Base-by-base conservation (phyloP, 2,329 filamentous ascomycete genomes). In the Neobulgaria alba region DNA sequence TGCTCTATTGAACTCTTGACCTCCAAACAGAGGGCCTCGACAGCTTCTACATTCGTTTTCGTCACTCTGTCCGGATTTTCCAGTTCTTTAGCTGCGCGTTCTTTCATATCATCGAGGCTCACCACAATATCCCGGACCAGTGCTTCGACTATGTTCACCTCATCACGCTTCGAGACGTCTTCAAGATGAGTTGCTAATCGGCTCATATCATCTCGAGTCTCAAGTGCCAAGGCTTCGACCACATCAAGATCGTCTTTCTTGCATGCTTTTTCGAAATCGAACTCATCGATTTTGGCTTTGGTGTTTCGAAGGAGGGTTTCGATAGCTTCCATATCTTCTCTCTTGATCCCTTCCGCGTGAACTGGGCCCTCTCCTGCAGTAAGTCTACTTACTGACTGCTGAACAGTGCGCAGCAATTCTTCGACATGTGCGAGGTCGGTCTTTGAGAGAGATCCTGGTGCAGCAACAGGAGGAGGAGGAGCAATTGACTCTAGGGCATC, bases 301-400 rank as follows among this genome's bases (percentile, higher is more conserved):
- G 88, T 89, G 59, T 94, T 95, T 31, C 83, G 79, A 10, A 96
- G 71, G 36, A 96, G 79, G 0, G 84, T 93, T 61, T 95, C 90
- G 43, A 96, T 89, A 9, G 87, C 87, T 46, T 90, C 79, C 0
- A 89, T 85, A 53, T 96, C 89, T 50, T 95, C 87, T 57, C 85
- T 85, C 21, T 72, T 78, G 4, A 82, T 79, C 2, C 70, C 60
- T 29, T 79, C 77, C 31, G 56, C 53, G 32, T 55, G 45, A 4
- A 46, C 36, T 12, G 46, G 34, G 8, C 26, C 61, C 40, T 64
- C 64, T n/a, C 66, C 59, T 51, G 69, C 53, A 52, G 70, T 55
- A 44, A 75, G 58, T 18, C 65, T 65, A 42, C 71, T 64, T n/a
- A 85, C 67, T 7, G 72, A 69, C 9, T 71, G 71, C 45, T 83